Conservation (phyloP, 768 basidiomycete genomes). For the Suillus discolor region DNA sequence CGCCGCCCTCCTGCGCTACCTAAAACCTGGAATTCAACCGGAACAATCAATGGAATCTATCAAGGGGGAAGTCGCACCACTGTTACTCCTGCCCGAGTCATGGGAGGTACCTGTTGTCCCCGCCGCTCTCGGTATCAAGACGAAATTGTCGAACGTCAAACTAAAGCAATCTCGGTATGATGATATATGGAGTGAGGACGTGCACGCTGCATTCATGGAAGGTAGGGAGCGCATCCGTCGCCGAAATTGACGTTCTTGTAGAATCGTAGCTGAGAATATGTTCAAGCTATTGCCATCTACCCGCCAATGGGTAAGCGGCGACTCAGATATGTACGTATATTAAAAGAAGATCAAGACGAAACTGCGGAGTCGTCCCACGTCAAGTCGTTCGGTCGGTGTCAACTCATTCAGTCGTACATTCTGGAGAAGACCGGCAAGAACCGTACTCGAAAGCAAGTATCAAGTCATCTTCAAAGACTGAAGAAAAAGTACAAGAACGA, state of each 20-base stretch:
- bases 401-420: conserved; percentile 41
- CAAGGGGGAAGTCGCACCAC: conserved; percentile 20
- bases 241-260: not conserved
- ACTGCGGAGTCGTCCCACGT: conserved; percentile 12
- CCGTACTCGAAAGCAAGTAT: conserved; percentile 42
- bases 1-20: conserved; percentile 16
- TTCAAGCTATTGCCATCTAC: conserved; percentile 31
- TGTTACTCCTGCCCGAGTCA: conserved; percentile 9
- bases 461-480: conserved; percentile 40
- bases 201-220: conserved; percentile 40
- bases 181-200: conserved; percentile 37
- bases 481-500: conserved; percentile 37
- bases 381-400: conserved; percentile 41
- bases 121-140: not conserved
- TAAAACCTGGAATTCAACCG: not conserved
- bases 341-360: conserved; percentile 18
- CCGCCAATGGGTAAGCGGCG: conserved; percentile 40
- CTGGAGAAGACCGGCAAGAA: conserved; percentile 40
- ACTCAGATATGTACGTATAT: conserved; percentile 33
- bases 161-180: conserved; percentile 36
- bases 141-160: conserved; percentile 8
- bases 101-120: conserved; percentile 6
- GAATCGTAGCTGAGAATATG: conserved; percentile 14
- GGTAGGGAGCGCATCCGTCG: conserved; percentile 20
- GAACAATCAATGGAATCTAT: conserved; percentile 22